Conservation (phyloP, 2,329 filamentous ascomycete genomes). For the Ilyonectria mors-panacis region DNA sequence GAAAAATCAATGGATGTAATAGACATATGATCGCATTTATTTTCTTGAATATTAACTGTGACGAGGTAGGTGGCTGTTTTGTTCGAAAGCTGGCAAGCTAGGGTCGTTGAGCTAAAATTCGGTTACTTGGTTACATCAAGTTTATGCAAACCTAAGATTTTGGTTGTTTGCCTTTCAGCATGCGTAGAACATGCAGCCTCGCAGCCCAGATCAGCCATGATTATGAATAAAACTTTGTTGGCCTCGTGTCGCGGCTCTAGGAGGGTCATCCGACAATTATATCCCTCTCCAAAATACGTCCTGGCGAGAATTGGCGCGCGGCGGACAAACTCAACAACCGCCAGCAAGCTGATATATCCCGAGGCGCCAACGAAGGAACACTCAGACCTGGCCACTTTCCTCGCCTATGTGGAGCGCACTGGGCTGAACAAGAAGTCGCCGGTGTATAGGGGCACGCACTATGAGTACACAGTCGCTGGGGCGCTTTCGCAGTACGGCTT, state of each 20-base stretch:
- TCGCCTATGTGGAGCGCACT: slow-evolving; percentile 72
- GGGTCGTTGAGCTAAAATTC: slow-evolving; percentile 12
- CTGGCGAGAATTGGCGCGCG: slow-evolving; percentile 17
- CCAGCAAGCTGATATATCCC: slow-evolving; percentile 57
- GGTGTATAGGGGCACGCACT: slow-evolving; percentile 80
- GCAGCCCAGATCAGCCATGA: background rate
- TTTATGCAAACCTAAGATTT: slow-evolving; percentile 35
- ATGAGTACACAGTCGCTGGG: slow-evolving; percentile 78
- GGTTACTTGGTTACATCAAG: slow-evolving; percentile 27
- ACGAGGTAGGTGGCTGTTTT: background rate
- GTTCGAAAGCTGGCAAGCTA: background rate
- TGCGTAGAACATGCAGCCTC: background rate
- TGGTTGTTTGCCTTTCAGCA: background rate
- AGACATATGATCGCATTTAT: slow-evolving; percentile 10
- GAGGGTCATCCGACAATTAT: background rate
- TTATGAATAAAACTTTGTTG: background rate
- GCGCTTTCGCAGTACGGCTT: slow-evolving; percentile 75
- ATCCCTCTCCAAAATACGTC: background rate
- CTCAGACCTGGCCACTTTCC: slow-evolving; percentile 74
- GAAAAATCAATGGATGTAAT: slow-evolving; percentile 16
- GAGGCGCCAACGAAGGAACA: slow-evolving; percentile 67
- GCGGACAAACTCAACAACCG: slow-evolving; percentile 4
- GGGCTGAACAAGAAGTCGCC: slow-evolving; percentile 70
- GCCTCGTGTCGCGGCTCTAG: slow-evolving; percentile 6
- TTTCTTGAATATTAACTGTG: background rate